A percentile compares a stretch with the other conserved stretches of the same genome.
phyloP scores from a whole-genome alignment of 208 protist genomes.

The Angomonas ambiguus region DNA sequence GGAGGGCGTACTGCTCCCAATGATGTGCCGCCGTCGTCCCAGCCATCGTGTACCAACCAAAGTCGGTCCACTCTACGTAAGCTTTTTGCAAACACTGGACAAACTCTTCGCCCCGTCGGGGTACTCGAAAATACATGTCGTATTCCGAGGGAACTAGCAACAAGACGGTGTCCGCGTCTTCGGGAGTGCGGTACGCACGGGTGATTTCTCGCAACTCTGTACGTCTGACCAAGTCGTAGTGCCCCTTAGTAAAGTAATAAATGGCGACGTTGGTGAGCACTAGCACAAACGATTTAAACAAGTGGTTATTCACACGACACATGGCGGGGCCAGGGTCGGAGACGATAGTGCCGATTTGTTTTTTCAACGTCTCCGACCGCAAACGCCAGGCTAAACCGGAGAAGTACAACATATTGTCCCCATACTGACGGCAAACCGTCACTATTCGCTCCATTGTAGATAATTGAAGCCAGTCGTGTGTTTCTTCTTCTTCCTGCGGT shows the following conservation, averaged over 20 bases:
- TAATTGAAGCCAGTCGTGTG: slow-evolving; percentile 43
- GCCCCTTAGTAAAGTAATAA: slow-evolving; percentile 56
- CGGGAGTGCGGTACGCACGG: slow-evolving; percentile 26
- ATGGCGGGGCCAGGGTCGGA: slow-evolving; percentile 27
- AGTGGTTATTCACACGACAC: slow-evolving; percentile 35
- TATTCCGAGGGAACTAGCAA: slow-evolving; percentile 51
- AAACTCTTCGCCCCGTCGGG: slow-evolving; percentile 47
- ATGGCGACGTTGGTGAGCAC: slow-evolving; percentile 63
- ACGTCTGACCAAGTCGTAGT: slow-evolving; percentile 45
- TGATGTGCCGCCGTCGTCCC: slow-evolving; percentile 25
- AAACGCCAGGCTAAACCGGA: slow-evolving; percentile 63
- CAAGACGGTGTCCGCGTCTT: slow-evolving; percentile 51
- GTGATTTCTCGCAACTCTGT: slow-evolving; percentile 42
- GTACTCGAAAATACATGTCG: slow-evolving; percentile 61
- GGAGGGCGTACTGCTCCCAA: slow-evolving; percentile 28
- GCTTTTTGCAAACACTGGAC: slow-evolving; percentile 48
- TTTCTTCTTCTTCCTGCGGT: neutral
- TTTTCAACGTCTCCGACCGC: slow-evolving; percentile 37
- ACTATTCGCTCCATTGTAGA: slow-evolving; percentile 48
- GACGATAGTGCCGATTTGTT: slow-evolving; percentile 17
- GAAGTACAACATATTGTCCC: slow-evolving; percentile 73
- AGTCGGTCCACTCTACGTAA: slow-evolving; percentile 53
- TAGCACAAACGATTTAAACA: slow-evolving; percentile 52
- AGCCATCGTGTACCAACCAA: slow-evolving; percentile 29
- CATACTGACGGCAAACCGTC: slow-evolving; percentile 45